Conservation (phyloP, 495 filamentous ascomycete genomes). For the Sphaerosporella brunnea region DNA sequence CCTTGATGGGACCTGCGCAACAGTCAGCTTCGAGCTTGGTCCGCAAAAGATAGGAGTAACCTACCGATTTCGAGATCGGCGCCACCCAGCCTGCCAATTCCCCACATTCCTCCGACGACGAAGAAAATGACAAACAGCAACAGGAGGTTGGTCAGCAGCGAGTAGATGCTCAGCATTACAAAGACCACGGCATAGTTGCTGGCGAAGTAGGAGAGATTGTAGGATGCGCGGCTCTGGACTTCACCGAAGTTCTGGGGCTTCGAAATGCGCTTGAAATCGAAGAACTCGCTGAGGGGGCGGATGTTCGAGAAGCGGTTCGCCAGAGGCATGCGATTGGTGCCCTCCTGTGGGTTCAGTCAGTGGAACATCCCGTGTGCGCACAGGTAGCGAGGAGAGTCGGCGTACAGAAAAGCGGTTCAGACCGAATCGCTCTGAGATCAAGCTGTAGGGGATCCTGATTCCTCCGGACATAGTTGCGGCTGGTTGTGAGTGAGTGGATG, state of each 20-base stretch:
- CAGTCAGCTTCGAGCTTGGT: background rate
- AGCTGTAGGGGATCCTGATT: conserved; percentile 59
- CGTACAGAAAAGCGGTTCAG: conserved; percentile 39
- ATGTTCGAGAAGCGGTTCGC: conserved; percentile 78
- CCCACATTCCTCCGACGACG: conserved; percentile 66
- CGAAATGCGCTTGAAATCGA: conserved; percentile 85
- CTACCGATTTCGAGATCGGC: conserved; percentile 66
- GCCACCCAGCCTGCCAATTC: conserved; percentile 74
- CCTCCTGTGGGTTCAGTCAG: conserved; percentile 55
- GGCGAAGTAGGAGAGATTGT: conserved; percentile 91
- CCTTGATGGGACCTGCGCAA: conserved; percentile 38
- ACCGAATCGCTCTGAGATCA: conserved; percentile 75
- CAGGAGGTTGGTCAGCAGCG: conserved; percentile 61
- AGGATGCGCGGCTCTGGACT: conserved; percentile 84
- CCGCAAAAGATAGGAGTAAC: conserved; percentile 3
- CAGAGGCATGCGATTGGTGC: conserved; percentile 49
- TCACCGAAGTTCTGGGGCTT: conserved; percentile 85
- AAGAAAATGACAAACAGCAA: conserved; percentile 85
- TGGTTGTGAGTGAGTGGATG: too few relatives aligned
- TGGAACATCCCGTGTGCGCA: too few relatives aligned
- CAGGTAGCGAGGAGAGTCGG: too few relatives aligned
- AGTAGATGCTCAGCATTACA: conserved; percentile 88
- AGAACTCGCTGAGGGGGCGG: conserved; percentile 76
- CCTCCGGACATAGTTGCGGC: background rate
- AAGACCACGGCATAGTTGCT: conserved; percentile 96